These are phyloP conservation scores for Cryphonectria carpinicola DNA, from an alignment of 2,329 filamentous ascomycete species.

Conservation along the genomic window DNA sequence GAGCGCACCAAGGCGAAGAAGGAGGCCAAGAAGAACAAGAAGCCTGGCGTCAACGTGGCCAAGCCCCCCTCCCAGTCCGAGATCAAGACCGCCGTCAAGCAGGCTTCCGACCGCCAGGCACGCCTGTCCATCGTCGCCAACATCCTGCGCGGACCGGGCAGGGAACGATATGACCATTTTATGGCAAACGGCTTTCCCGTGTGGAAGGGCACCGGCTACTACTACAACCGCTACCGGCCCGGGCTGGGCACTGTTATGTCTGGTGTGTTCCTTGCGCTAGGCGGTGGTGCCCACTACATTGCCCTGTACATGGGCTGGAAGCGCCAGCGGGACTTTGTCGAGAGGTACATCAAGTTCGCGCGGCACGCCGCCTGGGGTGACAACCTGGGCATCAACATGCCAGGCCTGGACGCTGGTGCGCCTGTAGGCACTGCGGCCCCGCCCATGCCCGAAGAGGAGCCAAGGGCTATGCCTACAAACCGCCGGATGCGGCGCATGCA, in stretches of 20 bases:
- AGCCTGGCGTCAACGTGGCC: constrained; percentile 65
- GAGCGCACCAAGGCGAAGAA: constrained; percentile 63
- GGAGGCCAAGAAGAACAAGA: constrained; percentile 53
- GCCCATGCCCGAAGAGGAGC: constrained; percentile 51
- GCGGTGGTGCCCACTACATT: constrained; percentile 85
- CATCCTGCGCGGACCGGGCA: constrained; percentile 78
- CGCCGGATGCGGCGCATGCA: constrained; percentile 86
- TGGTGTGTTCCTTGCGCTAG: constrained; percentile 80
- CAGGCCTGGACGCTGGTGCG: constrained; percentile 60
- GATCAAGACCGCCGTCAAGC: constrained; percentile 77
- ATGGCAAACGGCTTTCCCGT: constrained; percentile 88
- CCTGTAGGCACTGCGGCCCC: constrained; percentile 36
- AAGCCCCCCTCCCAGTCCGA: constrained; percentile 76
- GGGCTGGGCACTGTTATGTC: constrained; percentile 83
- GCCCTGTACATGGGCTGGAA: constrained; percentile 85
- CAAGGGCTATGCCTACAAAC: constrained; percentile 64
- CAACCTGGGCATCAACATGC: constrained; percentile 64
- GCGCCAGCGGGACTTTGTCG: constrained; percentile 87
- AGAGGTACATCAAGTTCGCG: constrained; percentile 89
- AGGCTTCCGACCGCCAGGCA: constrained; percentile 80
- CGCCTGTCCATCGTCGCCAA: constrained; percentile 83
- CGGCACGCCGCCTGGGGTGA: constrained; percentile 89
- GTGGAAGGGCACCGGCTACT: constrained; percentile 98
- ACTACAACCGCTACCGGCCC: constrained; percentile 92
- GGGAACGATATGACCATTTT: constrained; percentile 95